Evolutionary conservation across 1,284 basidiomycete genomes (phyloP).

Genomic region (Inonotus hispidus): DNA sequence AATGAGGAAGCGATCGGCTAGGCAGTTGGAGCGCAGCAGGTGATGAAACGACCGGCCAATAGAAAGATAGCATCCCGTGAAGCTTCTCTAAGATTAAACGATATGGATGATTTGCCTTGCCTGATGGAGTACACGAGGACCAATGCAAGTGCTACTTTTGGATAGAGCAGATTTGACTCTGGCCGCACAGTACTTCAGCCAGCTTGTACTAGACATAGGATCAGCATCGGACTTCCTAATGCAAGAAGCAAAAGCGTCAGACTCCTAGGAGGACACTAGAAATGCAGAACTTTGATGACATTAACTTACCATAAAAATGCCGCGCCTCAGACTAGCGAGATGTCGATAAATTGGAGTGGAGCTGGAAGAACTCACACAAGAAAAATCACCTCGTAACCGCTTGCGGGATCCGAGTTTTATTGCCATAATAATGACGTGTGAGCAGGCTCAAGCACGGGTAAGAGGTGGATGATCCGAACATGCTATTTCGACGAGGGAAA

Average conservation of each 20-base stretch:
- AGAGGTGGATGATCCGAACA: background rate
- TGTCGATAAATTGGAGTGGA: background rate
- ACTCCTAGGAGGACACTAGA: background rate
- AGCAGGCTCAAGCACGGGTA: background rate
- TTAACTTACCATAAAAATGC: background rate
- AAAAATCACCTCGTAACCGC: background rate
- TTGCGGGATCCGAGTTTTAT: background rate
- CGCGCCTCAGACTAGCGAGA: background rate
- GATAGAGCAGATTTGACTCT: background rate
- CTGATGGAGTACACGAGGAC: background rate
- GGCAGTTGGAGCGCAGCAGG: background rate
- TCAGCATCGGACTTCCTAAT: no score
- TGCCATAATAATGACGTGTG: background rate
- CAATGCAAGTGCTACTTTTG: background rate
- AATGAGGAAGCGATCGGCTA: background rate
- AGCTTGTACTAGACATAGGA: no score
- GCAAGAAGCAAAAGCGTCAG: no score
- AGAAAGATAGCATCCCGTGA: background rate
- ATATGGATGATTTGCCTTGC: constrained; percentile 5
- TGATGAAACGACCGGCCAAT: background rate
- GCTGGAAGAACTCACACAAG: background rate
- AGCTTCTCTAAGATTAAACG: background rate
- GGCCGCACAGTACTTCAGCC: background rate
- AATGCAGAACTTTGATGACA: background rate
- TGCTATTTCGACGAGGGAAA: background rate